A percentile compares a stretch with the other conserved stretches of the same genome.
Evolutionary conservation across 1,284 basidiomycete species (phyloP).

Genomic region (Ceratobasidium sp.): DNA sequence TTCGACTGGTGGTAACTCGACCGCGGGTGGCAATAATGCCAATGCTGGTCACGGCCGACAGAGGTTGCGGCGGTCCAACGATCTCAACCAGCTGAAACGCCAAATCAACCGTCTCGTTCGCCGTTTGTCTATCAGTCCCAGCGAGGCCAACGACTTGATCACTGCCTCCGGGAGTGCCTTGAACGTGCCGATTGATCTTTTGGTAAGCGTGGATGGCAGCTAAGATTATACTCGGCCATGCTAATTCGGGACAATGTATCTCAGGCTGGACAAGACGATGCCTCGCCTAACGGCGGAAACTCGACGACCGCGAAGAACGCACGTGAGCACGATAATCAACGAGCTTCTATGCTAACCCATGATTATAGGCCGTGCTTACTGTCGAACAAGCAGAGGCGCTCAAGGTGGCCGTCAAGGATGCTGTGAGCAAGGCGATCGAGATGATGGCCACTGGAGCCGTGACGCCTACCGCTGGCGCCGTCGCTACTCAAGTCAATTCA

Average conservation of each 20-base stretch:
- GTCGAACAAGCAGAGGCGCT: conserved; percentile 11
- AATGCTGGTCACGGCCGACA: background rate
- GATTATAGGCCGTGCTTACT: conserved; percentile 12
- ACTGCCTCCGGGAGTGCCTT: conserved; percentile 33
- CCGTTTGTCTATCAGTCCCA: conserved; percentile 35
- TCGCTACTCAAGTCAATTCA: conserved; percentile 25
- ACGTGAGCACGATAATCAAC: background rate
- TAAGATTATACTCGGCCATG: background rate
- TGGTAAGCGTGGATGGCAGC: background rate
- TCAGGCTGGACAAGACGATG: conserved; percentile 35
- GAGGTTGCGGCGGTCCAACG: conserved; percentile 11
- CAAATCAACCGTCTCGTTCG: conserved; percentile 27
- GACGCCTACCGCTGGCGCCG: conserved; percentile 21
- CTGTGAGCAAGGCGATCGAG: conserved; percentile 32
- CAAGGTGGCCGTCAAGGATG: conserved; percentile 34
- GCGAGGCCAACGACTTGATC: conserved; percentile 37
- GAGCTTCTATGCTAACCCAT: background rate
- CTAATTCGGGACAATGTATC: background rate
- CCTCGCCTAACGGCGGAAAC: conserved; percentile 29
- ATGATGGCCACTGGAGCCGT: conserved; percentile 35
- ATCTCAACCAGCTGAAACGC: conserved; percentile 24
- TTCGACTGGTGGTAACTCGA: conserved; percentile 6
- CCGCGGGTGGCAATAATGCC: background rate
- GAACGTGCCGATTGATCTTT: conserved; percentile 31
- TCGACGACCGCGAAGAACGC: conserved; percentile 32